These are phyloP conservation scores for Nitzschia inconspicua DNA, from an alignment of 108 stramenopile species.

Conservation along the genomic window DNA sequence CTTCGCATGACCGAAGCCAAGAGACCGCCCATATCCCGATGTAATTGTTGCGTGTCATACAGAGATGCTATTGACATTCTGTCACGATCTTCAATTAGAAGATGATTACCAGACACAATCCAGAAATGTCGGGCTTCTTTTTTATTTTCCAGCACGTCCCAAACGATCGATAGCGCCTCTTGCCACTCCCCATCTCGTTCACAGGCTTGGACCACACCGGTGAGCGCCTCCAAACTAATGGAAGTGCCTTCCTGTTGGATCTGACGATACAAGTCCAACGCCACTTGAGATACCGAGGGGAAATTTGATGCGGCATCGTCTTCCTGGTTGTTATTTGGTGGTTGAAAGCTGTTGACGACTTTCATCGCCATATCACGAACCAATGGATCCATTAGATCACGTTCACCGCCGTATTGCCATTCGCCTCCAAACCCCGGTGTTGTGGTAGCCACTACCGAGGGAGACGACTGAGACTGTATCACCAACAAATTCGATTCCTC, in stretches of 20 bases:
- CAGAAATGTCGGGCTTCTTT: constrained; percentile 18
- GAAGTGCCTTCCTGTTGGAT: constrained; percentile 41
- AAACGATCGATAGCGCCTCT: constrained; percentile 38
- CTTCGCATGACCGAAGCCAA: constrained; percentile 30
- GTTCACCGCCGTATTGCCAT: constrained; percentile 74
- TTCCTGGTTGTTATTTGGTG: neutral
- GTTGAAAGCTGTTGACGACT: constrained; percentile 30
- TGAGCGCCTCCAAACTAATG: constrained; percentile 52
- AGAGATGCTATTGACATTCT: neutral
- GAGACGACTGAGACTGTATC: neutral
- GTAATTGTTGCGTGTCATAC: neutral
- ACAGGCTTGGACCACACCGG: constrained; percentile 52
- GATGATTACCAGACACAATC: constrained; percentile 17
- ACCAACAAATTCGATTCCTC: constrained; percentile 5
- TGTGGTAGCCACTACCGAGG: neutral
- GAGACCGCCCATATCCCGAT: constrained; percentile 7
- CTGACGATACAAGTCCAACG: constrained; percentile 46
- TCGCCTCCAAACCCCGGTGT: constrained; percentile 9
- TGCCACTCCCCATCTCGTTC: constrained; percentile 64
- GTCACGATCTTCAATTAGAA: constrained; percentile 6
- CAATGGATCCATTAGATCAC: constrained; percentile 48
- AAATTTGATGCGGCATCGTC: neutral
- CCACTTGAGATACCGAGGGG: constrained; percentile 12
- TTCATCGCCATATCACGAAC: constrained; percentile 63
- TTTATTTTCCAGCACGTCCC: constrained; percentile 22